These are phyloP conservation scores for Kregervanrija delftensis DNA, from an alignment of 805 yeast species.

Conservation along the genomic window DNA sequence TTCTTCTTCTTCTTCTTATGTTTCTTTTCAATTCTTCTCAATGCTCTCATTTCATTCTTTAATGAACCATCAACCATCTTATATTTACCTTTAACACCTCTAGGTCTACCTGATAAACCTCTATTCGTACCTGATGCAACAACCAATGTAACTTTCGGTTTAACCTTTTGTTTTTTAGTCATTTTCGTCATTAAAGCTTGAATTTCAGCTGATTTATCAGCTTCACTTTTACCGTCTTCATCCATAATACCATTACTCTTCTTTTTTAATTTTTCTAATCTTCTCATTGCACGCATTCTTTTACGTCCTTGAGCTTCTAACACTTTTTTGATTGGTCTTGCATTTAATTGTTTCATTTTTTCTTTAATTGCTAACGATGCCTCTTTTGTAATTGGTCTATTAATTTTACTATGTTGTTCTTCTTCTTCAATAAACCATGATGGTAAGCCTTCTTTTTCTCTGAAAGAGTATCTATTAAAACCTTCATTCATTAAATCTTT, in stretches of 20 bases:
- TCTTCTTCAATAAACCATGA: constrained; percentile 98
- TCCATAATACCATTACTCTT: constrained; percentile 89
- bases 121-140: constrained; percentile 81
- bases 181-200: constrained; percentile 76
- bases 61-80: constrained; percentile 98
- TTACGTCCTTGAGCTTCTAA: constrained; percentile 95
- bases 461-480: constrained; percentile 82
- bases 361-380: constrained; percentile 74
- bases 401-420: constrained; percentile 72
- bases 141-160: constrained; percentile 83
- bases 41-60: constrained; percentile 96
- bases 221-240: constrained; percentile 79
- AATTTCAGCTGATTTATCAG: constrained; percentile 92
- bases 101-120: constrained; percentile 91
- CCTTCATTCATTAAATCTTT: constrained; percentile 90
- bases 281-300: constrained; percentile 83
- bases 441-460: constrained; percentile 87
- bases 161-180: constrained; percentile 58
- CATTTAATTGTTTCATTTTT: constrained; percentile 75
- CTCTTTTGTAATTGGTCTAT: constrained; percentile 92
- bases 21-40: constrained; percentile 84
- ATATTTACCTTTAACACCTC: constrained; percentile 94
- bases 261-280: constrained; percentile 84
- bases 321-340: constrained; percentile 98
- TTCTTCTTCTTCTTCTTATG: constrained; percentile 45